Evolutionary conservation across 2,329 filamentous ascomycete species (phyloP).

Genomic region (Aspergillus awamori): DNA sequence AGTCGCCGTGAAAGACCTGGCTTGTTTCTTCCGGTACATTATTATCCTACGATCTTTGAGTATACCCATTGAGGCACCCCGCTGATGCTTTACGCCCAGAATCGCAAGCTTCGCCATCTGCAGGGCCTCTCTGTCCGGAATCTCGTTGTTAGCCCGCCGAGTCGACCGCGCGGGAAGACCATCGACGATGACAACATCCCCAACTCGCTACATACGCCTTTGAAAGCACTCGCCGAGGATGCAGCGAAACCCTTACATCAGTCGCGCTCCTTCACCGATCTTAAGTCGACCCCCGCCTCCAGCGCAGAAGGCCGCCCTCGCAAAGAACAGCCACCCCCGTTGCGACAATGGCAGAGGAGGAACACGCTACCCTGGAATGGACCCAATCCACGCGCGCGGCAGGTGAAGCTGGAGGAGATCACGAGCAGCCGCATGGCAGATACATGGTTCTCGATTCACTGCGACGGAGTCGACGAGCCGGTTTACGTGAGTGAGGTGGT

Average conservation of each 20-base stretch:
- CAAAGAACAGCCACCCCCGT: constrained; percentile 21
- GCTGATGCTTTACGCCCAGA: constrained; percentile 53
- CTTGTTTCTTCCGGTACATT: constrained; percentile 54
- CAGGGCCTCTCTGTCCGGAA: constrained; percentile 87
- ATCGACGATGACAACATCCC: constrained; percentile 77
- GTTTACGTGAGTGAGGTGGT: constrained; percentile 88
- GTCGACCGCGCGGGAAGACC: constrained; percentile 59
- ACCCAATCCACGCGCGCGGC: constrained; percentile 62
- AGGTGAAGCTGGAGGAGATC: constrained; percentile 75
- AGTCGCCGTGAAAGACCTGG: constrained; percentile 52
- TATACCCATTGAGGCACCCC: constrained; percentile 20
- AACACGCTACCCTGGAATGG: constrained; percentile 67
- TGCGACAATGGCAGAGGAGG: constrained; percentile 48
- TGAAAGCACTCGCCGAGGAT: constrained; percentile 63
- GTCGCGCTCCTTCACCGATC: constrained; percentile 62
- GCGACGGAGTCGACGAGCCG: constrained; percentile 66
- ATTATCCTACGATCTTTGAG: not conserved
- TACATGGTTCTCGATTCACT: constrained; percentile 84
- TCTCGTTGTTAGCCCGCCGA: constrained; percentile 66
- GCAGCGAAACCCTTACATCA: constrained; percentile 56
- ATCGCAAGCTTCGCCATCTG: constrained; percentile 85
- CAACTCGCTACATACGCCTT: constrained; percentile 65
- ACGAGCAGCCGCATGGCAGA: constrained; percentile 76
- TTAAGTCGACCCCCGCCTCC: constrained; percentile 37
- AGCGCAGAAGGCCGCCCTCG: constrained; percentile 14